phyloP scores from a whole-genome alignment of 306 rosid genomes.

The Castanea mollissima region DNA sequence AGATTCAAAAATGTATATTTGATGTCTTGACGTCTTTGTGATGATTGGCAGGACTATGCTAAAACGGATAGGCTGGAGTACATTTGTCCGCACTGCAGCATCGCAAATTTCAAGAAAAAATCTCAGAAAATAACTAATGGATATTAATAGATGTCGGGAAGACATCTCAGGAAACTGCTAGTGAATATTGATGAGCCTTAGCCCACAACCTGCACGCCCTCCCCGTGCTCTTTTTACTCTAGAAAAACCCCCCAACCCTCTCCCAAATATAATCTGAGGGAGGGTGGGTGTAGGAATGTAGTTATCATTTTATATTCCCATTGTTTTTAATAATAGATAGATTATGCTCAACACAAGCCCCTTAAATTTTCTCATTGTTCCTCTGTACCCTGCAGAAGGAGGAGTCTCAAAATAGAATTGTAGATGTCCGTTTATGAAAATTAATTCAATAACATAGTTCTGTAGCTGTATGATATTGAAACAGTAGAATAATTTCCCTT shows the following conservation, averaged over 20 bases:
- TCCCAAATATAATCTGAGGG: background rate
- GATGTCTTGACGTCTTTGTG: background rate
- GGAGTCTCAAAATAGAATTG: too few relatives aligned
- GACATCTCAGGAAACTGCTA: slow-evolving; percentile 61
- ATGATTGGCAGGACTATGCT: slow-evolving; percentile 84
- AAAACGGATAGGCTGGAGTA: slow-evolving; percentile 98
- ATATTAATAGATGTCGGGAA: slow-evolving; percentile 26
- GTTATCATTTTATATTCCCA: slow-evolving; percentile 3
- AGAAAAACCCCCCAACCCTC: background rate
- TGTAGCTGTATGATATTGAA: too few relatives aligned
- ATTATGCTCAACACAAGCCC: slow-evolving; percentile 17
- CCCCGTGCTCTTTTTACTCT: too few relatives aligned
- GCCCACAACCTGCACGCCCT: too few relatives aligned
- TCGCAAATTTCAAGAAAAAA: slow-evolving; percentile 89
- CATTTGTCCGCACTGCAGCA: slow-evolving; percentile 95
- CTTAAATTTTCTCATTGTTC: slow-evolving; percentile 3
- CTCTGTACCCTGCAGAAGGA: background rate
- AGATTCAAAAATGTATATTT: background rate
- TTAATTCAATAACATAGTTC: too few relatives aligned
- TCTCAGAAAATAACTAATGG: slow-evolving; percentile 70
- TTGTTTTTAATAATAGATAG: background rate
- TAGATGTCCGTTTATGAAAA: too few relatives aligned
- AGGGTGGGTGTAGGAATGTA: slow-evolving; percentile 24
- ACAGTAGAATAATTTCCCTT: too few relatives aligned
- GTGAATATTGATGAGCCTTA: slow-evolving; percentile 33